Percentiles rank a stretch among this genome's conserved stretches.
These are phyloP conservation scores for Globisporangium cylindrosporum DNA, from an alignment of 352 stramenopile species.

Conservation along the genomic window DNA sequence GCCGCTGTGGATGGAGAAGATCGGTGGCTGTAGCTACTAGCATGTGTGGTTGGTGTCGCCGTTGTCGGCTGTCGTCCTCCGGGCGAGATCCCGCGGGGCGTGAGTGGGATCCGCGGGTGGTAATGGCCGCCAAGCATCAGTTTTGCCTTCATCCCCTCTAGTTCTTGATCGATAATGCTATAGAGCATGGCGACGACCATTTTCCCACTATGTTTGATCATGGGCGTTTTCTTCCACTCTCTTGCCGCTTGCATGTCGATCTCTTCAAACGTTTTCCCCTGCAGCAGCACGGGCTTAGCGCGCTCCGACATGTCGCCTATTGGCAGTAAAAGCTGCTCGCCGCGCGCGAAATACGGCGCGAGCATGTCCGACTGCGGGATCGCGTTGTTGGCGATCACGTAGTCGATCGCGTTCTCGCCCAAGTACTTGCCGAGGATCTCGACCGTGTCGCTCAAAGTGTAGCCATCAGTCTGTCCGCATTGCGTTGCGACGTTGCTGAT, in stretches of 20 bases:
- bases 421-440: slow-evolving; percentile 66
- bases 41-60: background rate
- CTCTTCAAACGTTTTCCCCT: slow-evolving; percentile 81
- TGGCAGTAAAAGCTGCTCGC: slow-evolving; percentile 68
- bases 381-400: slow-evolving; percentile 84
- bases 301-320: slow-evolving; percentile 55
- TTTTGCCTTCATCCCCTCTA: slow-evolving; percentile 47
- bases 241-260: slow-evolving; percentile 27
- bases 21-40: background rate
- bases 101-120: slow-evolving; percentile 18
- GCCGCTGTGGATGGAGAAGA: background rate
- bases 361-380: slow-evolving; percentile 50
- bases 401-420: slow-evolving; percentile 73
- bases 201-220: slow-evolving; percentile 84
- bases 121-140: slow-evolving; percentile 21
- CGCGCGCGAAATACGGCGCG: slow-evolving; percentile 62
- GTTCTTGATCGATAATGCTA: slow-evolving; percentile 83
- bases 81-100: slow-evolving; percentile 4
- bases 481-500: slow-evolving; percentile 87
- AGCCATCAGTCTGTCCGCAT: slow-evolving; percentile 76
- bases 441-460: slow-evolving; percentile 68
- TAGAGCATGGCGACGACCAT: slow-evolving; percentile 82
- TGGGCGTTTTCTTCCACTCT: slow-evolving; percentile 81
- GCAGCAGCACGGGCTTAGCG: slow-evolving; percentile 62
- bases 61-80: background rate